Evolutionary conservation across 352 stramenopile genomes (phyloP).

Genomic region (Pythium plurisporium): DNA sequence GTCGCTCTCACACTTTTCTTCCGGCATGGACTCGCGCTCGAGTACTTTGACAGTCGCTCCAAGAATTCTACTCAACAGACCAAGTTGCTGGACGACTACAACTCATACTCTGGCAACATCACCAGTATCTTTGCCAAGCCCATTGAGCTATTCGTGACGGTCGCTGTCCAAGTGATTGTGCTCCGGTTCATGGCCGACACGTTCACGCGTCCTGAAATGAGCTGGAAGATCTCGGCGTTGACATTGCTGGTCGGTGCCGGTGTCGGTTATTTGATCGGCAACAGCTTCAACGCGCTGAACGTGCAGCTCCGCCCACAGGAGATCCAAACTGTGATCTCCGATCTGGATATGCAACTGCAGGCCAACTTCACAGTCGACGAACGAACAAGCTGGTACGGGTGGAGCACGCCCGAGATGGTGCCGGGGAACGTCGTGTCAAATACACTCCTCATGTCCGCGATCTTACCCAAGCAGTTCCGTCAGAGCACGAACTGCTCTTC

Average conservation of each 20-base stretch:
- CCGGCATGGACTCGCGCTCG: conserved; percentile 10
- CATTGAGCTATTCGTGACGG: conserved; percentile 2
- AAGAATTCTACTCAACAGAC: conserved; percentile 4
- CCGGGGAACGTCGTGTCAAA: background rate
- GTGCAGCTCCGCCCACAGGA: background rate
- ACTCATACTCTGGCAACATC: conserved; percentile 13
- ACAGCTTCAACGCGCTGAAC: conserved; percentile 11
- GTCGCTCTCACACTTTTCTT: background rate
- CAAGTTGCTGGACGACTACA: conserved; percentile 19
- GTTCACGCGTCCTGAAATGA: background rate
- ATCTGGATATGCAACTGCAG: background rate
- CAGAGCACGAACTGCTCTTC: background rate
- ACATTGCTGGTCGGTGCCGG: background rate
- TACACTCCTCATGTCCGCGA: background rate
- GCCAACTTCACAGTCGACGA: background rate
- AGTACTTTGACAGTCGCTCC: background rate
- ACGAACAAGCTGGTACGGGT: background rate
- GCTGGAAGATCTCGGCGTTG: background rate
- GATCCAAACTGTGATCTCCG: background rate
- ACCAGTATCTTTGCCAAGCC: background rate
- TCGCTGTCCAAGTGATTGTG: conserved; percentile 1
- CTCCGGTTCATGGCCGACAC: conserved; percentile 7
- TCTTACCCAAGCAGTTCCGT: background rate
- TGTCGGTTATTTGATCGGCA: conserved; percentile 5
- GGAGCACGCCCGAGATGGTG: background rate